These are phyloP conservation scores for Kwoniella dejecticola DNA, from an alignment of 768 basidiomycete genomes.

Conservation along the genomic window DNA sequence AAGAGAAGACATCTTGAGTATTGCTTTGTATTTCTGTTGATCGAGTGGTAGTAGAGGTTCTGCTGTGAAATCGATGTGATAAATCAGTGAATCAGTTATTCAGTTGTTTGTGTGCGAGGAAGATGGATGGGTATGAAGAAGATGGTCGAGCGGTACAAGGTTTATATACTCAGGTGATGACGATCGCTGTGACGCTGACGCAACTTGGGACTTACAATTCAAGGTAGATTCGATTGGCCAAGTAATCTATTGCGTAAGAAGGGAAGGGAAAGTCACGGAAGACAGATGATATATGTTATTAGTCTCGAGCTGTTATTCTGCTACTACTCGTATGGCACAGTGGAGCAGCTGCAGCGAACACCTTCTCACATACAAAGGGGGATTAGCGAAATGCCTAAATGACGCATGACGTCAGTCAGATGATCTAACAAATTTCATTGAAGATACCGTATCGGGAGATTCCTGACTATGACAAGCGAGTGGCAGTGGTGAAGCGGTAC, in stretches of 20 bases:
- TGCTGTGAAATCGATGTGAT: not conserved
- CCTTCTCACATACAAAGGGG: not conserved
- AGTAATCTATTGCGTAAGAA: constrained; percentile 9
- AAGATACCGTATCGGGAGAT: not conserved
- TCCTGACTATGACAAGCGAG: not conserved
- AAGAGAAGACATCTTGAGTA: constrained; percentile 21
- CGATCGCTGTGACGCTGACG: constrained; percentile 3
- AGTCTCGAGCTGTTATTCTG: too few relatives aligned
- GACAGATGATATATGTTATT: not conserved
- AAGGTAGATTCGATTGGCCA: constrained; percentile 9
- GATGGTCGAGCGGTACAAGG: not conserved
- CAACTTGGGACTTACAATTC: constrained; percentile 2
- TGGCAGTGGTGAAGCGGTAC: too few relatives aligned
- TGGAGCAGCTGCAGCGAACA: not conserved
- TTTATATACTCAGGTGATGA: too few relatives aligned
- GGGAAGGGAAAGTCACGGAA: not conserved
- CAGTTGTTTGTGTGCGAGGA: constrained; percentile 5
- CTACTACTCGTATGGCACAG: not conserved
- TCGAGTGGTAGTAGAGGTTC: not conserved
- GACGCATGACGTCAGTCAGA: constrained; percentile 28
- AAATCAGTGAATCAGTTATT: not conserved
- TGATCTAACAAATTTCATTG: not conserved
- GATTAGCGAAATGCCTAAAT: not conserved
- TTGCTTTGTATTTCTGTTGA: not conserved
- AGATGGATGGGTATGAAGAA: not conserved